A percentile compares a stretch with the other conserved stretches of the same genome.
phyloP scores from a whole-genome alignment of 345 rosid genomes.

The Ceriops decandra region DNA sequence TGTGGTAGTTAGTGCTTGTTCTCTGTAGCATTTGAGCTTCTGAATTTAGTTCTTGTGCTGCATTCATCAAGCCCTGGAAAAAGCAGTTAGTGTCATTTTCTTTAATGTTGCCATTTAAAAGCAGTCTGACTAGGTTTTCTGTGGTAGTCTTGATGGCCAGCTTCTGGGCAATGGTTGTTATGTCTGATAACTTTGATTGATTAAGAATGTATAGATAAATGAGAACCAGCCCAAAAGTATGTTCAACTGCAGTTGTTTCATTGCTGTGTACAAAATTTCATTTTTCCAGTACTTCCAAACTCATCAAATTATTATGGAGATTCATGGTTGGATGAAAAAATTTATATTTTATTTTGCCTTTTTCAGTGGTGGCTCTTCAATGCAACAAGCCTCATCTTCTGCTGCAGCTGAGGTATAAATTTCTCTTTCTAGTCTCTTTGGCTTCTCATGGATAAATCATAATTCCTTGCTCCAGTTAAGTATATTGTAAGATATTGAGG shows the following conservation, averaged over 20 bases:
- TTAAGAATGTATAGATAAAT: neutral
- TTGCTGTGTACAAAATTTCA: neutral
- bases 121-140: too few species aligned
- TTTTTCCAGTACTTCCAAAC: neutral
- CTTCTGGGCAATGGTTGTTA: neutral
- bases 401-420: conserved; percentile 50
- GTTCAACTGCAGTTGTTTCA: neutral
- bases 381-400: conserved; percentile 57
- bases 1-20: too few species aligned
- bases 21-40: too few species aligned
- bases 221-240: neutral
- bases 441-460: neutral
- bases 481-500: too few species aligned
- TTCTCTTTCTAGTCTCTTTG: neutral
- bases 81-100: too few species aligned
- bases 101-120: too few species aligned
- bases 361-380: conserved; percentile 43
- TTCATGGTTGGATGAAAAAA: conserved; percentile 9
- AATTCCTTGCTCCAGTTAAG: neutral
- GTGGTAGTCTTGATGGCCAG: too few species aligned
- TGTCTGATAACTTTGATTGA: neutral
- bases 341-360: conserved; percentile 6
- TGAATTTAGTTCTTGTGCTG: too few species aligned
- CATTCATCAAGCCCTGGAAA: too few species aligned
- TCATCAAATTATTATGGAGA: neutral